Evolutionary conservation across 129 eudicot genomes (phyloP), one percentile per base, ranked within the genome.

Genomic region (Deinandra increscens): DNA sequence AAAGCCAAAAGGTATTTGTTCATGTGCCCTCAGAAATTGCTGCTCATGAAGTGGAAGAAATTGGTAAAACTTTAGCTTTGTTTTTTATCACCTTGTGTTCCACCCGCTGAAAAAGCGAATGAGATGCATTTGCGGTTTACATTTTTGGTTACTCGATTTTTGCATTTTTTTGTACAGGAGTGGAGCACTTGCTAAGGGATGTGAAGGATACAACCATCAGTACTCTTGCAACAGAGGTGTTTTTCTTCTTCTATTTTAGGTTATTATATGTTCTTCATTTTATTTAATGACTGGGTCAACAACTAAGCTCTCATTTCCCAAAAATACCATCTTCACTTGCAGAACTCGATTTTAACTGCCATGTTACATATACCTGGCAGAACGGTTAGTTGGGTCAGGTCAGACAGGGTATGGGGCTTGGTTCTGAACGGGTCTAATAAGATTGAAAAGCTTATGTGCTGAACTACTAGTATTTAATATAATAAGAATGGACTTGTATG

Each of bases 11-110:
- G 39, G 39, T 36, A 1, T 36, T 36, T 36, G 97, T 91, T 63
- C 97, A 91, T 9, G 93, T 85, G 53, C 86, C 94, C 60, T 91
- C 97, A 6, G 97, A 91, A 78, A 91, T 91, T 51, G 96, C 97
- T 70, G 97, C 97, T n/a, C 97, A 91, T 72, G 97, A 91, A 80
- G 97, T 91, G 78, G 97, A 91, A 84, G 97, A 91, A 86, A 91
- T 91, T 43, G 97, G 97, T 91, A 82, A 42, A 31, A 43, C 9
- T 62, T 23, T 17, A 46, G 7, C 4, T 36, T 36, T 36, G 31
- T 11, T 36, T 17, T 9, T 18, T 64, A 39, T 48, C 0, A 36
- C n/a, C 61, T 14, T 37, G 0, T 19, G 13, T 3, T 4, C 29
- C n/a, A n/a, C 48, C 43, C 9, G 18, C 4, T 17, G 14, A 22